Conservation (phyloP, 1,284 basidiomycete species). For the Peniophora sp. region DNA sequence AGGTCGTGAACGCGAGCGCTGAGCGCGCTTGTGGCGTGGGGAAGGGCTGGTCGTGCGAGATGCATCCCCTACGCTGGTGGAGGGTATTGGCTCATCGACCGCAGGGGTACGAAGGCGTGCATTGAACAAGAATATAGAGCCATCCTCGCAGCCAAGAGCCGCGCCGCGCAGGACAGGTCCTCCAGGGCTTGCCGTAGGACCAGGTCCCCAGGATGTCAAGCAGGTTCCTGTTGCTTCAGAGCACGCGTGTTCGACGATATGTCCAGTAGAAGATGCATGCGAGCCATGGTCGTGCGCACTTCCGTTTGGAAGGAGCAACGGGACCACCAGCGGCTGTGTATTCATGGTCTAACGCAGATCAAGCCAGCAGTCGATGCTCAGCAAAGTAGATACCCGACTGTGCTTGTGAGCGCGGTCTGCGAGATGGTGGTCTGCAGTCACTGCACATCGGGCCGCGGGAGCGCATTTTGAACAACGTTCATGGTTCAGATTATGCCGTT, state of each 20-base stretch:
- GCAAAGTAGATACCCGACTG: too few species aligned
- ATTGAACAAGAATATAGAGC: constrained; percentile 24
- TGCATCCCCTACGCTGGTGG: constrained; percentile 2
- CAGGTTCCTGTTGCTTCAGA: constrained; percentile 7
- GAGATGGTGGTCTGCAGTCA: too few species aligned
- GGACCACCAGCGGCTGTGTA: too few species aligned
- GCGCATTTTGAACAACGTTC: too few species aligned
- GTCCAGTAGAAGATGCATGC: too few species aligned
- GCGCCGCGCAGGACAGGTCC: constrained; percentile 1
- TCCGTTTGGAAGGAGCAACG: too few species aligned
- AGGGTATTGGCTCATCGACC: constrained; percentile 2
- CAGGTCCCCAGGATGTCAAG: constrained; percentile 7
- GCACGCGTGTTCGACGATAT: constrained; percentile 8
- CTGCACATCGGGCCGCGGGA: too few species aligned
- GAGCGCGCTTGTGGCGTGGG: constrained; percentile 16
- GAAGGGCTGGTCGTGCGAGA: constrained; percentile 20
- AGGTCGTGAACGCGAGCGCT: constrained; percentile 21
- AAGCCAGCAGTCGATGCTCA: too few species aligned
- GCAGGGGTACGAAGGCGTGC: constrained; percentile 1
- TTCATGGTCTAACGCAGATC: too few species aligned
- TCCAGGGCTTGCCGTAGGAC: background rate
- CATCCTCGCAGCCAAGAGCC: constrained; percentile 24
- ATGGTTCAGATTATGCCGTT: too few species aligned
- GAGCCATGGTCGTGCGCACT: too few species aligned
- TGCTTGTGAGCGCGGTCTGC: too few species aligned